Evolutionary conservation across 2,329 filamentous ascomycete species (phyloP).

Genomic region (Calonectria pauciramosa): DNA sequence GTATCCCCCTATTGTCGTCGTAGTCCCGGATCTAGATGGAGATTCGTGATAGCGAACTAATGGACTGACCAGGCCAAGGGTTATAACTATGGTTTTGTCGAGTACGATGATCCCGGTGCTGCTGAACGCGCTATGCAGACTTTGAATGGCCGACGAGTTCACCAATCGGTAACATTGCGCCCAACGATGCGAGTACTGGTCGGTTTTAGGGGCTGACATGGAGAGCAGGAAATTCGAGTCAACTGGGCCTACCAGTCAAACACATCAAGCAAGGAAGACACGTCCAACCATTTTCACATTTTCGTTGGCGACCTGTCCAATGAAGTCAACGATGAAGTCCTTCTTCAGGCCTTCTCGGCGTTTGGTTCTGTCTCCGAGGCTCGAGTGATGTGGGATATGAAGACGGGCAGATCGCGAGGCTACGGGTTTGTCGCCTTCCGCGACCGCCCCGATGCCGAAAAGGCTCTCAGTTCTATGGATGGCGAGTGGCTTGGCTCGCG

Average conservation of each 20-base stretch:
- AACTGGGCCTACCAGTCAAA: conserved; percentile 99
- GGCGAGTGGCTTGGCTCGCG: conserved; percentile 99
- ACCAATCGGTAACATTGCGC: conserved; percentile 80
- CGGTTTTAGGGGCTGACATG: conserved; percentile 38
- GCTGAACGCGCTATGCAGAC: conserved; percentile 98
- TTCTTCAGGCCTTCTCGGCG: conserved; percentile 93
- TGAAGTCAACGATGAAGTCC: conserved; percentile 97
- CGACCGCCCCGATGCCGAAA: conserved; percentile 93
- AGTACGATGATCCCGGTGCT: conserved; percentile 97
- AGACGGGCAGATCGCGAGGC: conserved; percentile 95
- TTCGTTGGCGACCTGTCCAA: conserved; percentile 98
- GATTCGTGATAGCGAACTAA: conserved; percentile 18
- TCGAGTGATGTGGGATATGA: conserved; percentile 99
- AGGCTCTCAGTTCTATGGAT: conserved; percentile 97
- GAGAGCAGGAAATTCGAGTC: conserved; percentile 89
- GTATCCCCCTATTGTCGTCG: conserved; percentile 53
- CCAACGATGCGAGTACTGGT: conserved; percentile 9
- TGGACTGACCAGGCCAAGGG: conserved; percentile 81
- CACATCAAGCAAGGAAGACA: conserved; percentile 94
- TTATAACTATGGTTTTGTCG: conserved; percentile 98
- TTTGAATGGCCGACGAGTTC: conserved; percentile 93
- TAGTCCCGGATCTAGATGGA: not conserved
- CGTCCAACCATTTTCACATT: conserved; percentile 98
- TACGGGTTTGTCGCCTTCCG: conserved; percentile 99
- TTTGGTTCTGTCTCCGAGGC: conserved; percentile 98